Evolutionary conservation across 257 asterid genomes (phyloP).

Genomic region (Salvia splendens): DNA sequence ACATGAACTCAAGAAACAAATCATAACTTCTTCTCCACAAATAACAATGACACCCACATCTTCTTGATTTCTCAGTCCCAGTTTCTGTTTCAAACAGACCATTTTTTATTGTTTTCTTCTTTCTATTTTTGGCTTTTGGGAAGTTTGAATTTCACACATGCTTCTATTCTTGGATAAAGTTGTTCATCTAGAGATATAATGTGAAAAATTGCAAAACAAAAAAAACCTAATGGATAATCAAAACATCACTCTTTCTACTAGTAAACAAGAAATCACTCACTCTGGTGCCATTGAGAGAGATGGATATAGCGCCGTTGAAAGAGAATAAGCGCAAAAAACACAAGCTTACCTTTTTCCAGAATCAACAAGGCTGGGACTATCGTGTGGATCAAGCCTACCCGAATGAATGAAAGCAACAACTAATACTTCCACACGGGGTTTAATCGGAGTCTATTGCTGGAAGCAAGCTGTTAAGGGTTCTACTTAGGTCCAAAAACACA

Average conservation of each 20-base stretch:
- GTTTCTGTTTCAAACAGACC: slow-evolving; percentile 23
- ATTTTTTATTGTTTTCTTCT: background rate
- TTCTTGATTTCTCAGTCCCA: slow-evolving; percentile 11
- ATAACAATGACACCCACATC: no score
- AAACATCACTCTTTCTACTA: background rate
- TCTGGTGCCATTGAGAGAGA: no score
- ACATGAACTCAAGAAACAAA: no score
- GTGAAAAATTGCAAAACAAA: background rate
- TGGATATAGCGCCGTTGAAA: background rate
- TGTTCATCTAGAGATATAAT: background rate
- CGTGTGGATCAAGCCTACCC: background rate
- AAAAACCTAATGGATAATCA: background rate
- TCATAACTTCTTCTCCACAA: no score
- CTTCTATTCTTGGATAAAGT: background rate
- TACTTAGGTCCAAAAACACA: background rate
- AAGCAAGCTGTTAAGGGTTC: background rate
- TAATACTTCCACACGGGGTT: background rate
- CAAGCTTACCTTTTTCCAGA: background rate
- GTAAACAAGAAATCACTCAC: no score
- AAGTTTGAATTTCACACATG: background rate
- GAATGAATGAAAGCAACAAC: background rate
- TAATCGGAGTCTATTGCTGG: background rate
- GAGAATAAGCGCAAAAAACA: background rate
- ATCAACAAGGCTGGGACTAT: background rate
- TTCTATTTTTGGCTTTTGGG: slow-evolving; percentile 9